Evolutionary conservation across 148 eudicot genomes (phyloP), one percentile per base, ranked within the genome.

Genomic region (Tetragonia tetragonoides): DNA sequence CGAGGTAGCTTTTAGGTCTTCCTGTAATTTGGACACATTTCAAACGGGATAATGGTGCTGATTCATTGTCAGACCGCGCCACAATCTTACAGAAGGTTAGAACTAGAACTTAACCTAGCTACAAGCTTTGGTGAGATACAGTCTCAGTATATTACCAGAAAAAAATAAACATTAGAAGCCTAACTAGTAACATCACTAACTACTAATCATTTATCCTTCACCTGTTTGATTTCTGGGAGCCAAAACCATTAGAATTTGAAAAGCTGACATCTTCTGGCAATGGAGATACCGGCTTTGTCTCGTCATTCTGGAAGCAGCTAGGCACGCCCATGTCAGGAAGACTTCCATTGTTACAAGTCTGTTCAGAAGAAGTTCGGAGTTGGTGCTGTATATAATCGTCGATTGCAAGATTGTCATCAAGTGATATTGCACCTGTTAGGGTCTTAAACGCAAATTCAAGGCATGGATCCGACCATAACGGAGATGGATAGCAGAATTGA

Each of bases 401-500:
- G 64, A 87, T 83, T 41, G 83, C 85, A 75, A 85, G 34, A 81
- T 82, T 82, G 80, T 91, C 94, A 59, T 87, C 94, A 18, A 88
- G 69, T 0, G 98, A 86, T 59, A 91, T 81, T n/a, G 87, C 87
- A 57, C 98, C 98, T n/a, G 91, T 90, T 17, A 91, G 96, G 42
- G 93, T 93, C 77, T 91, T 93, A 51, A 79, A 82, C 9, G 98
- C 94, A 84, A 93, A 93, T 42, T 93, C 96, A 8, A 90, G 84
- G 81, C 94, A 92, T 73, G 98, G 94, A 78, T 93, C 94, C 10
- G 91, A 82, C 93, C 90, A 88, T 40, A 83, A 70, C 14, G 87
- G 84, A 28, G 87, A 81, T n/a, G 88, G 83, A 47, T 81, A 82
- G 73, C 77, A 78, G 66, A 80, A 61, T 34, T 77, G 83, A 18